Base-by-base conservation (phyloP, 2,329 filamentous ascomycete genomes). In the Colletotrichum coccodes region DNA sequence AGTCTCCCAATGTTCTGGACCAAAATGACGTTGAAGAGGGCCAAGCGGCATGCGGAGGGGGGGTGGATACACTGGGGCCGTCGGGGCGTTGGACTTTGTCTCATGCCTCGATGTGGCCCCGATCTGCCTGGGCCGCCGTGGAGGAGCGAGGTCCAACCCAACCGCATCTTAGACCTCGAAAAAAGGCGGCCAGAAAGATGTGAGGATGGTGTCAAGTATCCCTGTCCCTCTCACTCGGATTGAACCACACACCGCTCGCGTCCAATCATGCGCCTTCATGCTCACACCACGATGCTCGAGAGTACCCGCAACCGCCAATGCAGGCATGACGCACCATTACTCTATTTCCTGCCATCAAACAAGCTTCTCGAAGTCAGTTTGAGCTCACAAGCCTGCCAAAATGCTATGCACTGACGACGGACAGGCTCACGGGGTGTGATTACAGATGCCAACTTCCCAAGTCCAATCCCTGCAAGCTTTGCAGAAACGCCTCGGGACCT, bases 21-120 rank as follows among this genome's bases (percentile, higher is more conserved):
- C 68, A 66, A 21, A 60, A 75, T 77, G 75, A 77, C 74, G 75
- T 77, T 75, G 75, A 76, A 61, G 60, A 60, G 65, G 65, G 65
- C 61, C 65, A 68, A 68, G 65, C 65, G 61, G 61, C 60, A 58
- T 68, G 65, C 49, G 34, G 58, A 52, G 58, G 58, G 54, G 61
- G 64, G 53, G 65, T 53, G 65, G 53, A 49, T 64, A 64, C 23
- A 59, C 53, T 54, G 65, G 65, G 65, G 60, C 65, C 28, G 60
- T 53, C 58, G 61, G 54, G 65, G 65, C 61, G 28, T 36, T 65
- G 61, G 65, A 23, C 61, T 21, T 68, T 61, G 65, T 61, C 65
- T 61, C 65, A 65, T 47, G 61, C 44, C 40, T 52, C 62, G 54
- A 38, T 68, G 54, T 56, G 32, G 61, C 49, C 61, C 61, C 61